Evolutionary conservation across 345 rosid genomes (phyloP).

Genomic region (Camelina neglecta): DNA sequence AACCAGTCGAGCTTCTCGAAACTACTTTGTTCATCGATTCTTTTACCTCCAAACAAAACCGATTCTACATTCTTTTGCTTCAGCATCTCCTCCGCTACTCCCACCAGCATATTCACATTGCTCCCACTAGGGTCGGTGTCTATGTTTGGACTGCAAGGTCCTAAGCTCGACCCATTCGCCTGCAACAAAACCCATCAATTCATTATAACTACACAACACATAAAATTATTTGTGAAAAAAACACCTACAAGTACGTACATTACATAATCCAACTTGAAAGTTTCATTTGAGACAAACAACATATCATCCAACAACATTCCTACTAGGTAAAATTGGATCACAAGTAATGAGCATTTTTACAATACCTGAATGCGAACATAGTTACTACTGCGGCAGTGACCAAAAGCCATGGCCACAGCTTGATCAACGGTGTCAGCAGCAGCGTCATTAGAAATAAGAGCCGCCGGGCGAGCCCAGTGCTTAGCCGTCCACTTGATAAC

Average conservation of each 20-base stretch:
- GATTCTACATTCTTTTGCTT: conserved; percentile 97
- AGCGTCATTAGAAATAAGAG: conserved; percentile 80
- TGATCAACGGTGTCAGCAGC: conserved; percentile 94
- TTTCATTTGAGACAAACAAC: neutral
- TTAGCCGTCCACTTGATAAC: conserved; percentile 78
- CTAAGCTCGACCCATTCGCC: conserved; percentile 85
- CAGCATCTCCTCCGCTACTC: conserved; percentile 87
- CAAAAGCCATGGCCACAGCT: conserved; percentile 94
- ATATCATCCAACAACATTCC: conserved; percentile 6
- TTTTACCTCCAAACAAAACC: conserved; percentile 84
- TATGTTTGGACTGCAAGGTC: conserved; percentile 64
- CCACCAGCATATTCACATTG: conserved; percentile 76
- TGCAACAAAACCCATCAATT: conserved; percentile 42
- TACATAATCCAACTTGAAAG: neutral
- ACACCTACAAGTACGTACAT: neutral
- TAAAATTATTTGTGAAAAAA: neutral
- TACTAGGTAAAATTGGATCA: neutral
- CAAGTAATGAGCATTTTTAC: neutral
- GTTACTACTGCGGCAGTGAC: conserved; percentile 71
- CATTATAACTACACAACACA: neutral
- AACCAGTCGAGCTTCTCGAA: conserved; percentile 88
- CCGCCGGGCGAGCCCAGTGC: conserved; percentile 91
- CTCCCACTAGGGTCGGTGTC: conserved; percentile 71
- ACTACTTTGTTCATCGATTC: conserved; percentile 74
- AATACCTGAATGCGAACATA: conserved; percentile 92